These are phyloP conservation scores for Westerdykella sp. DNA, from an alignment of 2,329 filamentous ascomycete species.

Conservation along the genomic window DNA sequence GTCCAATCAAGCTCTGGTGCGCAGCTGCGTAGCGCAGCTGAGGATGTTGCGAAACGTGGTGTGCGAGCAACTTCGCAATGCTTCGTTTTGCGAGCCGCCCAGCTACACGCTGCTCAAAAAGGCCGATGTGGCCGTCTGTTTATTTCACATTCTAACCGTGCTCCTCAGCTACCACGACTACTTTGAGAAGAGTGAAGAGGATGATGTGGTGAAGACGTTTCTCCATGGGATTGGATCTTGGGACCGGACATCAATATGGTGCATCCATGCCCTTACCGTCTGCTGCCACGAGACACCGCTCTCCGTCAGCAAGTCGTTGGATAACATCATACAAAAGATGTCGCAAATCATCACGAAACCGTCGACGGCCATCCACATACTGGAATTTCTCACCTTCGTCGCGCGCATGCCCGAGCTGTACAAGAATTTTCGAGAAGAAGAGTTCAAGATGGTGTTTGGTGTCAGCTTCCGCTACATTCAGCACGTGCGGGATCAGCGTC, in stretches of 20 bases:
- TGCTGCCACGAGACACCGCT: conserved; percentile 91
- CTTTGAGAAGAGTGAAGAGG: conserved; percentile 77
- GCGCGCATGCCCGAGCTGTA: conserved; percentile 79
- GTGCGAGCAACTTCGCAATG: conserved; percentile 75
- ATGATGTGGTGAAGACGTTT: conserved; percentile 83
- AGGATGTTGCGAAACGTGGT: conserved; percentile 67
- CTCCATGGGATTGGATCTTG: conserved; percentile 75
- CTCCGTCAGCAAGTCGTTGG: conserved; percentile 77
- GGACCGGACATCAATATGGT: conserved; percentile 83
- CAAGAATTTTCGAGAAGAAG: conserved; percentile 82
- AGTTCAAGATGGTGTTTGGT: conserved; percentile 89
- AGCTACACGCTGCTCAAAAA: conserved; percentile 71
- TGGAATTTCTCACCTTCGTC: conserved; percentile 89
- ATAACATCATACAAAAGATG: conserved; percentile 86
- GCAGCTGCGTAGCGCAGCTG: conserved; percentile 65
- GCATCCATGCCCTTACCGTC: conserved; percentile 89
- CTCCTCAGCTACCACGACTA: conserved; percentile 84
- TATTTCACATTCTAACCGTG: conserved; percentile 81
- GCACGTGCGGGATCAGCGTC: conserved; percentile 64
- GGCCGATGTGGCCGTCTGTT: conserved; percentile 79
- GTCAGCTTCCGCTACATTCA: conserved; percentile 93
- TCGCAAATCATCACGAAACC: conserved; percentile 92
- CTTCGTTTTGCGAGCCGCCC: conserved; percentile 76
- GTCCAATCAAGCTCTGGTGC: conserved; percentile 82
- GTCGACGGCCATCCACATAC: conserved; percentile 84